Evolutionary conservation across 164 flowering plant genomes (phyloP), one percentile per base, ranked within the genome.

Genomic region (Pachysandra terminalis): DNA sequence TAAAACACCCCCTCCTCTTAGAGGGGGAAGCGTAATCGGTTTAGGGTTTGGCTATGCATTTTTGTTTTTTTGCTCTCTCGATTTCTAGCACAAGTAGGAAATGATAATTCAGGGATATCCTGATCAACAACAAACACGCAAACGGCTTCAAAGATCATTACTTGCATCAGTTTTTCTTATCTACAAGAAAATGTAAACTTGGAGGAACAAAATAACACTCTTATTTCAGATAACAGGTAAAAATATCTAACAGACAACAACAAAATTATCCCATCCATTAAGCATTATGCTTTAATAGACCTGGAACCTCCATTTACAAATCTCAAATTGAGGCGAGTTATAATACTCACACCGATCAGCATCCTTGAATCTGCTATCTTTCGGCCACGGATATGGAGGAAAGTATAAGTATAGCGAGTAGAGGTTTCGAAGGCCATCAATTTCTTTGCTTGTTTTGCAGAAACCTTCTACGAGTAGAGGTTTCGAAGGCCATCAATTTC

Each of bases 401-500:
- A 45, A 12, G 2, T 12, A 1, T 67, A 69, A 66, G 72, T 70
- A 70, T 64, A 53, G 26, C 66, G 56, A 61, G 68, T 24, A 22
- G 71, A 52, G 61, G 25, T 23, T 32, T 9, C 54, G 37, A 69
- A 25, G 57, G 53, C 40, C 23, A 45, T 66, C 66, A 77, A 26
- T 58, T 59, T 26, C 72, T 64, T 26, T 71, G 5, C 59, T 66
- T 69, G 64, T 60, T 70, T 35, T 66, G 71, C 57, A n/a, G 71
- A 22, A 69, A 63, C 64, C 76, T 68, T 65, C 53, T 73, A 41
- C 59, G 22, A n/a, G n/a, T n/a, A n/a, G n/a, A n/a, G 61, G 25
- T 23, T 32, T 9, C 54, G 37, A 69, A 25, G 57, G 53, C 40
- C 23, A 45, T 66, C 66, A 77, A 26, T 58, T 59, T 26, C 72